These are phyloP conservation scores for Adansonia digitata DNA, from an alignment of 345 rosid species.

Conservation along the genomic window DNA sequence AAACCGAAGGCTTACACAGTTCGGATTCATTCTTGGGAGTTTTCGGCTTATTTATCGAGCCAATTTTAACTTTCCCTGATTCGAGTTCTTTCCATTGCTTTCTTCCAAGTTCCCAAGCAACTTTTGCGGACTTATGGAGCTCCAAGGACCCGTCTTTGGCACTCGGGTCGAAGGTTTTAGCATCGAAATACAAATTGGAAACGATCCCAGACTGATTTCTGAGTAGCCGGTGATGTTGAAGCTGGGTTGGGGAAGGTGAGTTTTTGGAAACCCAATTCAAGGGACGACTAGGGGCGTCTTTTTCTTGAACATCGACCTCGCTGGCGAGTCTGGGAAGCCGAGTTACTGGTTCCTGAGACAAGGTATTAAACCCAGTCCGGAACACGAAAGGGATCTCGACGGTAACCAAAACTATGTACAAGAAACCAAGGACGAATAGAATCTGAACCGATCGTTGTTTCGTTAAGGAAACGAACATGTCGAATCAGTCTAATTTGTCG, in stretches of 20 bases:
- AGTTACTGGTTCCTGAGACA: slow-evolving; percentile 44
- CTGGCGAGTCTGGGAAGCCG: slow-evolving; percentile 42
- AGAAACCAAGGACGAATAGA: slow-evolving; percentile 43
- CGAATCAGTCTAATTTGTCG: slow-evolving; percentile 40
- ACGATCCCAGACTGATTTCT: slow-evolving; percentile 24
- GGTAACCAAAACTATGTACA: slow-evolving; percentile 58
- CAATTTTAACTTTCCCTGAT: slow-evolving; percentile 33
- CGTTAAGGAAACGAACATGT: slow-evolving; percentile 37
- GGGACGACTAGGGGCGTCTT: slow-evolving; percentile 56
- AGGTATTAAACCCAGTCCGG: slow-evolving; percentile 39
- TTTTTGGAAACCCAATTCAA: slow-evolving; percentile 34
- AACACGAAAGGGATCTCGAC: slow-evolving; percentile 79
- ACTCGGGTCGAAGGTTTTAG: slow-evolving; percentile 44
- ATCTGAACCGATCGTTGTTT: slow-evolving; percentile 70
- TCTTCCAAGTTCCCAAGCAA: slow-evolving; percentile 70
- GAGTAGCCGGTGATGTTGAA: slow-evolving; percentile 13
- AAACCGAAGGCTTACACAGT: slow-evolving; percentile 60
- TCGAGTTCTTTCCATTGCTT: slow-evolving; percentile 65
- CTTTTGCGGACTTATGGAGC: slow-evolving; percentile 66
- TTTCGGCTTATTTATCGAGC: slow-evolving; percentile 1
- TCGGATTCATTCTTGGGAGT: slow-evolving; percentile 32
- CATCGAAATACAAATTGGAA: slow-evolving; percentile 54
- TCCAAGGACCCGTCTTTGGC: slow-evolving; percentile 60
- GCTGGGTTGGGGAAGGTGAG: slow-evolving; percentile 29
- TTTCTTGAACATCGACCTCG: slow-evolving; percentile 39